Conservation (phyloP, 306 rosid species). For the Quercus suber region DNA sequence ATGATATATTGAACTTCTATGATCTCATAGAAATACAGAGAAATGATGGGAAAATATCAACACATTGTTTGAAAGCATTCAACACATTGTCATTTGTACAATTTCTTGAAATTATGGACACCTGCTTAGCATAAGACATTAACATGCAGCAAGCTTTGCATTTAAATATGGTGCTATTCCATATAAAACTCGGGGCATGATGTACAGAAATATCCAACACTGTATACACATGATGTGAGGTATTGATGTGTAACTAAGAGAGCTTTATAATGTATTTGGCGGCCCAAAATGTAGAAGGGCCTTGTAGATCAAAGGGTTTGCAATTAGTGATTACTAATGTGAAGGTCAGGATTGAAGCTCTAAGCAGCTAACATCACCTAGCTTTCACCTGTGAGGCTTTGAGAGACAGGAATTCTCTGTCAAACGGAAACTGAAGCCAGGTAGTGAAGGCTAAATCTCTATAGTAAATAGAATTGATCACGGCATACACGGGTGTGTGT, state of each 20-base stretch:
- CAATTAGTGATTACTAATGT: too few relatives aligned
- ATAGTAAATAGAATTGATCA: background rate
- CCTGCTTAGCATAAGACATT: background rate
- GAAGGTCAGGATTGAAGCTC: too few relatives aligned
- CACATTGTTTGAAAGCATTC: background rate
- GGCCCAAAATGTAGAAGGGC: background rate
- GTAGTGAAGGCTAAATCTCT: background rate
- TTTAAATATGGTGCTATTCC: background rate
- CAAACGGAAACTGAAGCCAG: background rate
- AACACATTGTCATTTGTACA: background rate
- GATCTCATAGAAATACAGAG: background rate
- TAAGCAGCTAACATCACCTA: too few relatives aligned
- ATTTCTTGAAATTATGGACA: background rate
- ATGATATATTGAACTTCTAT: background rate
- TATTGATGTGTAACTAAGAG: background rate
- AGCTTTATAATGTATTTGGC: background rate
- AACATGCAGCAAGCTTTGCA: background rate
- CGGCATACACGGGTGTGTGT: background rate
- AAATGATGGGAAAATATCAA: background rate
- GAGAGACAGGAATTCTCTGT: background rate
- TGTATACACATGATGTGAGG: background rate
- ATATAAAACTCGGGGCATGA: background rate
- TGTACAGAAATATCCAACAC: background rate
- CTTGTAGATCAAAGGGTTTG: background rate
- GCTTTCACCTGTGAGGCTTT: background rate